These are phyloP conservation scores for Saccharomycopsis capsularis DNA, from an alignment of 805 yeast species.

Conservation along the genomic window DNA sequence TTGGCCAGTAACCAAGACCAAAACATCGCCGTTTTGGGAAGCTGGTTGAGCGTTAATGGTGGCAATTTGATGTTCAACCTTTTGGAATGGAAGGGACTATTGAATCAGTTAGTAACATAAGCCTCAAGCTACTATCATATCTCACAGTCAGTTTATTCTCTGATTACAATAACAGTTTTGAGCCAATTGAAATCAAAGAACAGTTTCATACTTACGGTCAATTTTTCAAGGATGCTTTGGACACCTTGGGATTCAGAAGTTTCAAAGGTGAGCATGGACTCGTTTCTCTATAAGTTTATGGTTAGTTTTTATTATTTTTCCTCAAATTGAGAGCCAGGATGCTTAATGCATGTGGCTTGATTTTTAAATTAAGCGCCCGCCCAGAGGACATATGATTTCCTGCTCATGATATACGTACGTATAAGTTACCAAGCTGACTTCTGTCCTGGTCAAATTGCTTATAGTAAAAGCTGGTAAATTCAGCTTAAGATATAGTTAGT, in stretches of 20 bases:
- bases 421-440: conserved; percentile 83
- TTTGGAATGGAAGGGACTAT: conserved; percentile 74
- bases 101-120: background rate
- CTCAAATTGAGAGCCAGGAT: conserved; percentile 20
- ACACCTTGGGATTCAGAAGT: conserved; percentile 93
- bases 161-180: no score
- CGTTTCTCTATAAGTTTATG: conserved; percentile 53
- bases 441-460: conserved; percentile 92
- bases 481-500: conserved; percentile 36
- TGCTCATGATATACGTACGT: no score
- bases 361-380: no score
- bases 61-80: conserved; percentile 88
- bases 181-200: no score
- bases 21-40: conserved; percentile 82
- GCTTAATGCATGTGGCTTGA: no score
- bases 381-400: no score
- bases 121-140: background rate
- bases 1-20: conserved; percentile 97
- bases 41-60: conserved; percentile 98
- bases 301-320: conserved; percentile 3
- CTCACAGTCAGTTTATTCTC: no score
- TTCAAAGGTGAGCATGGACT: conserved; percentile 96
- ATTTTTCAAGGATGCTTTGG: conserved; percentile 84
- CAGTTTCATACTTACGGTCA: conserved; percentile 34
- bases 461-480: conserved; percentile 92